phyloP scores from a whole-genome alignment of 1,284 basidiomycete species.

The Sporisorium iseilematis-ciliati region DNA sequence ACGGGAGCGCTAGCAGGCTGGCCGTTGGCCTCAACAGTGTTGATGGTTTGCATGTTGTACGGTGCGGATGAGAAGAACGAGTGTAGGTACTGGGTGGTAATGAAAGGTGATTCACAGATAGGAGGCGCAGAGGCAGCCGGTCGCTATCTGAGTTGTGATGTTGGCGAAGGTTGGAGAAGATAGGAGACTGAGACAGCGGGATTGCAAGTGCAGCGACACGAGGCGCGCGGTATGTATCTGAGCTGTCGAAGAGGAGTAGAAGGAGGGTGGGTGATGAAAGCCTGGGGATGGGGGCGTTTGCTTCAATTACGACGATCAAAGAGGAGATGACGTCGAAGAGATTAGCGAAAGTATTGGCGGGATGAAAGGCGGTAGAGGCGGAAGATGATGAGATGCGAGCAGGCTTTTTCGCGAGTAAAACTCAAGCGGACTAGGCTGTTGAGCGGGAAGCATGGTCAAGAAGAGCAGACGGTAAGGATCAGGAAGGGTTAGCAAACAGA shows the following conservation, averaged over 20 bases:
- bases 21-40: conserved; percentile 13
- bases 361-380: conserved; percentile 27
- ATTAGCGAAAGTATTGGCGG: conserved; percentile 6
- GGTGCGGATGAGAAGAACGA: not conserved
- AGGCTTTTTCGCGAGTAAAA: conserved; percentile 66
- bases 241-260: not conserved
- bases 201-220: conserved; percentile 47
- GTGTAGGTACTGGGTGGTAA: not conserved
- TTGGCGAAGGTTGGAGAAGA: not conserved
- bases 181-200: not conserved
- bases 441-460: conserved; percentile 7
- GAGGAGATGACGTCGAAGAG: conserved; percentile 6
- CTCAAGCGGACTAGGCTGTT: conserved; percentile 66
- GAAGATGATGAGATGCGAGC: conserved; percentile 37
- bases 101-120: not conserved
- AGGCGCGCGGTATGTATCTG: conserved; percentile 49
- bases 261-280: not conserved
- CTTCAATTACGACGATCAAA: conserved; percentile 1
- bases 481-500: conserved; percentile 14
- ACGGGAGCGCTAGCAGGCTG: conserved; percentile 21
- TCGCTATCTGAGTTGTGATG: conserved; percentile 10
- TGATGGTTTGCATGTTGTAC: conserved; percentile 30
- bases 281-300: conserved; percentile 3
- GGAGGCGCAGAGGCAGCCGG: conserved; percentile 23
- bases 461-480: not conserved